Percentiles rank a stretch among this genome's conserved stretches.
phyloP scores from a whole-genome alignment of 2,329 filamentous ascomycete genomes.

The Coniella vitis region DNA sequence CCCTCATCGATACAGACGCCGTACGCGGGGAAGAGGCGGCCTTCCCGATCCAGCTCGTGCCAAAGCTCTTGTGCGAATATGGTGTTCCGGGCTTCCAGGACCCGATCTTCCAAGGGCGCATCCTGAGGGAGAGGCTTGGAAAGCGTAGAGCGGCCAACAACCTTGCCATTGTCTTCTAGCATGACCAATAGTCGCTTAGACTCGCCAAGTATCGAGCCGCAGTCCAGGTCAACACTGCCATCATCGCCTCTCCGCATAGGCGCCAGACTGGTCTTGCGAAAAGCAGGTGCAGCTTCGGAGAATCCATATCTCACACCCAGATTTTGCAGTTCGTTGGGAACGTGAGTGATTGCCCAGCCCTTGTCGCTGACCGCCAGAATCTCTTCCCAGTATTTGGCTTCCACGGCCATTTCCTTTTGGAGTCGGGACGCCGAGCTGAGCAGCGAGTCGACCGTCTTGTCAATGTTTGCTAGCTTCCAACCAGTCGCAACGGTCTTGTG shows the following conservation, averaged over 20 bases:
- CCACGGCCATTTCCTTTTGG: constrained; percentile 68
- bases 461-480: constrained; percentile 73
- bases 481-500: constrained; percentile 55
- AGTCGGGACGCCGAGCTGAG: constrained; percentile 65
- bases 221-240: constrained; percentile 69
- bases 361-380: constrained; percentile 72
- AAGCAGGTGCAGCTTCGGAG: constrained; percentile 55
- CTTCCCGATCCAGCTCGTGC: constrained; percentile 81
- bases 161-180: constrained; percentile 48
- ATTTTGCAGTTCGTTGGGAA: constrained; percentile 65
- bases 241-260: constrained; percentile 68
- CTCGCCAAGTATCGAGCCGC: constrained; percentile 43
- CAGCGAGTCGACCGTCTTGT: constrained; percentile 66
- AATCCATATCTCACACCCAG: constrained; percentile 88
- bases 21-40: constrained; percentile 63
- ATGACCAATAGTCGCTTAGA: constrained; percentile 61
- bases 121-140: constrained; percentile 50
- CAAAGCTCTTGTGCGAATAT: constrained; percentile 82
- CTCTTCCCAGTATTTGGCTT: constrained; percentile 85
- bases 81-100: constrained; percentile 70
- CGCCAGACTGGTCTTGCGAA: constrained; percentile 68
- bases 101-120: constrained; percentile 57
- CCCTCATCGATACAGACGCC: constrained; percentile 59
- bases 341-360: constrained; percentile 78
- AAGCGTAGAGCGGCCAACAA: constrained; percentile 50